Base-by-base conservation (phyloP, 129 eudicot genomes). In the Flaveria robusta region DNA sequence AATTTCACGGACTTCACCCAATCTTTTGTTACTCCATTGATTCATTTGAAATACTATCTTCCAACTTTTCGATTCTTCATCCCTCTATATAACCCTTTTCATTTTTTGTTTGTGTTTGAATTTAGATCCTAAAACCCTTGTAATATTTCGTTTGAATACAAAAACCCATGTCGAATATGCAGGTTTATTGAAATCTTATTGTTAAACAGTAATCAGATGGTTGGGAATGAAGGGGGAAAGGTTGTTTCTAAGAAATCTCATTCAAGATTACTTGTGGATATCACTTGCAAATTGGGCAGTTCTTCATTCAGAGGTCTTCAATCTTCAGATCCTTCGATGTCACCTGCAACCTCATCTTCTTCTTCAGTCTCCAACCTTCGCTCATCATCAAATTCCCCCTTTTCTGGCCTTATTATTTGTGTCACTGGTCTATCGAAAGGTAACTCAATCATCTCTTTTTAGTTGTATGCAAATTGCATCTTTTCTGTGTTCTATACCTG, bases 401-500 rank as follows among this genome's bases (percentile, higher is more conserved):
- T 93, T 72, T 66, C 86, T 13, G 93, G 92, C 67, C 97, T 93
- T 77, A 82, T 90, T 63, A 84, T 93, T 26, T 93, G 98, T 73
- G 98, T 93, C 46, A 88, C 98, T 45, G 98, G 98, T 24, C 85
- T 93, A 27, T 88, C 98, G 49, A 90, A 90, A 93, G 96, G 98
- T 90, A 83, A 14, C 56, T 51, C 23, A 16, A 50, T 51, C 46
- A 69, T 71, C 47, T n/a, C 7, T 64, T 22, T 67, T 69, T 76
- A 3, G 16, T 47, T n/a, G 8, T 47, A 42, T 16, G 15, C 24
- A 41, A 14, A 14, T 60, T 45, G 13, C 31, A 20, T 41, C 23
- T 39, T 56, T 41, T 59, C 4, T 55, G 31, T 52, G 29, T 55
- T 54, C 51, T 72, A 51, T 2, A 37, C 37, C 24, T 74, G 18